Conservation (phyloP, 768 basidiomycete genomes). For the button mushroom (Agaricus bisporus) region DNA sequence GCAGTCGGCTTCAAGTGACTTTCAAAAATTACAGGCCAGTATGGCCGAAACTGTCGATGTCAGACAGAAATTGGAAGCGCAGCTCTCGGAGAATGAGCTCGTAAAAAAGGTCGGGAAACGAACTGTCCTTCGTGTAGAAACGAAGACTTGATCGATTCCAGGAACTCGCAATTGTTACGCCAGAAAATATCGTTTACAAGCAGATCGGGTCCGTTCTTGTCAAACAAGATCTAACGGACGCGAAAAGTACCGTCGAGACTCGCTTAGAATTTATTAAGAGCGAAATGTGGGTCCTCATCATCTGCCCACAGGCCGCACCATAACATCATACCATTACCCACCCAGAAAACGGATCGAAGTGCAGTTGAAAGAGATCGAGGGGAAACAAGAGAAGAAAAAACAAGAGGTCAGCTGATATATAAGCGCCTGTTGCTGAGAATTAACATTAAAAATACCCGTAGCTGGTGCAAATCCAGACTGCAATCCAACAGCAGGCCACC, state of each 20-base stretch:
- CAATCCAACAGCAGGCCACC: slow-evolving; percentile 38
- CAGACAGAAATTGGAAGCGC: slow-evolving; percentile 83
- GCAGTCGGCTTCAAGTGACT: slow-evolving; percentile 67
- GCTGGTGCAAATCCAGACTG: slow-evolving; percentile 64
- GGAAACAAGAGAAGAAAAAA: slow-evolving; percentile 78
- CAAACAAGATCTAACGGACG: slow-evolving; percentile 83
- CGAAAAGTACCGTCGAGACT: slow-evolving; percentile 82
- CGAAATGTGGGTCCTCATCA: slow-evolving; percentile 64
- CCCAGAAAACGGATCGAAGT: slow-evolving; percentile 66
- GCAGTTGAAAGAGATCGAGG: slow-evolving; percentile 74
- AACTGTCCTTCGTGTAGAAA: background rate
- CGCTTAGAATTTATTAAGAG: slow-evolving; percentile 82
- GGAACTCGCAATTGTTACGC: slow-evolving; percentile 77
- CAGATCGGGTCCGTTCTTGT: slow-evolving; percentile 87
- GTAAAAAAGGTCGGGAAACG: slow-evolving; percentile 68
- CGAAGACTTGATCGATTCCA: slow-evolving; percentile 24
- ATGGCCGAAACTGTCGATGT: slow-evolving; percentile 70
- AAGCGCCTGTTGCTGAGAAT: background rate
- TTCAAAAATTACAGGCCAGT: slow-evolving; percentile 76
- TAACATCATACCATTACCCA: slow-evolving; percentile 9
- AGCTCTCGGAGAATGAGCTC: slow-evolving; percentile 84
- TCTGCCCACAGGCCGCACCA: slow-evolving; percentile 1
- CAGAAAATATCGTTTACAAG: slow-evolving; percentile 83
- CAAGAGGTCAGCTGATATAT: slow-evolving; percentile 50
- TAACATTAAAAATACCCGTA: slow-evolving; percentile 19